Evolutionary conservation across 768 basidiomycete species (phyloP).

Genomic region (Podaxis sp.): DNA sequence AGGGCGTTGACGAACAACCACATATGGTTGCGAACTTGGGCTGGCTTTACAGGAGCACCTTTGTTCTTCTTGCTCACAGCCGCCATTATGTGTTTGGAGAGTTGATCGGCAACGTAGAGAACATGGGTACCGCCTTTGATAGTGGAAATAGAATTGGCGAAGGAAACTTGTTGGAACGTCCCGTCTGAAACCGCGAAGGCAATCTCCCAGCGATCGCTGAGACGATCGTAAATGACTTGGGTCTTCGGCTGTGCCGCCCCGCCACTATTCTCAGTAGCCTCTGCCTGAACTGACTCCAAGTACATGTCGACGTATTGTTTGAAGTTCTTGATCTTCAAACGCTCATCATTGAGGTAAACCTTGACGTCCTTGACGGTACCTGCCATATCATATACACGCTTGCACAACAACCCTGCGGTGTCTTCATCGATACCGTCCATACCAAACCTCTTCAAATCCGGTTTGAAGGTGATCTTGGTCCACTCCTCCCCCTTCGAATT

Average conservation of each 20-base stretch:
- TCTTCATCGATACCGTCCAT: conserved; percentile 92
- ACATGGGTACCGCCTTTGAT: conserved; percentile 97
- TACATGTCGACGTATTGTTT: conserved; percentile 97
- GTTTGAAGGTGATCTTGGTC: conserved; percentile 90
- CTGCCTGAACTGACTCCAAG: conserved; percentile 71
- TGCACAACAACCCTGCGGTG: conserved; percentile 82
- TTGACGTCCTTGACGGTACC: conserved; percentile 94
- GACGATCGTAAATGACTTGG: conserved; percentile 78
- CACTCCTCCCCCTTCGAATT: conserved; percentile 86
- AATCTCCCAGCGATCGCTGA: conserved; percentile 88
- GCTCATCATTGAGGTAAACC: conserved; percentile 90
- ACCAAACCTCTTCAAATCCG: conserved; percentile 89
- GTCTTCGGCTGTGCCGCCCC: conserved; percentile 80
- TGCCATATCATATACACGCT: conserved; percentile 96
- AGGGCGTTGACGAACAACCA: conserved; percentile 97
- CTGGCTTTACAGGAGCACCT: conserved; percentile 88
- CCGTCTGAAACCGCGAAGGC: conserved; percentile 95
- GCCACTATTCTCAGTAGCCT: conserved; percentile 66
- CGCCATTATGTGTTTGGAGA: conserved; percentile 80
- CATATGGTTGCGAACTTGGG: conserved; percentile 96
- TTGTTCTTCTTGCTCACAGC: conserved; percentile 97
- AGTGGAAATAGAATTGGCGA: conserved; percentile 96
- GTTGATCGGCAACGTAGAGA: conserved; percentile 77
- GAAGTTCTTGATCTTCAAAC: conserved; percentile 92
- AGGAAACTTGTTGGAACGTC: conserved; percentile 90